Evolutionary conservation across 2,329 filamentous ascomycete genomes (phyloP), one percentile per base, ranked within the genome.

Genomic region (Podosphaera leucotricha): DNA sequence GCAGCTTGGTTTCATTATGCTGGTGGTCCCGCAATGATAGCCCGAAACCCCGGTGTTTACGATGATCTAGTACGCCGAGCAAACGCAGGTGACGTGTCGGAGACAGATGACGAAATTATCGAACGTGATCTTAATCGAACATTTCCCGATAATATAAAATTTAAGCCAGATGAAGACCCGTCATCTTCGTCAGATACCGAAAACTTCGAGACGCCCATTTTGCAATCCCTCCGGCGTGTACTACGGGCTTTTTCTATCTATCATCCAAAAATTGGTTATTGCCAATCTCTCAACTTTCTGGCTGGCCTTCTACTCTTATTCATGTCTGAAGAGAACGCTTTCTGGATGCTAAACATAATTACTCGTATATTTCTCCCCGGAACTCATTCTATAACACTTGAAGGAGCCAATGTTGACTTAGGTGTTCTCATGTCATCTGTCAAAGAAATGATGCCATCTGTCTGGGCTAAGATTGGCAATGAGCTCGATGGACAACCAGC

Each of bases 1-100:
- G 80, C 82, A 5, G 87, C 87, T 39, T 95, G 87, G 87, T 95
- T 92, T 60, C 94, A 81, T 63, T 95, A 94, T 58, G 84, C 85
- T 10, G 84, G 84, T 18, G 87, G 87, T 1, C 84, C 84, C 20
- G 75, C 77, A 39, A 79, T 84, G 50, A 60, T 93, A 47, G 71
- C 75, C 43, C 78, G 82, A 55, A 72, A 92, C 53, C 70, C 75
- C 4, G 82, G 82, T 1, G 64, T 87, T 15, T 95, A 94, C 57
- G 70, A 75, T 43, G 68, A 75, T 43, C 65, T 90, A 26, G 64
- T 70, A 45, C 67, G 72, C 47, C 63, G 66, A 48, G 74, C 81
- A 28, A 77, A 80, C 55, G 66, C 72, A 0, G 70, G 66, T 15
- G 63, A 65, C 45, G 64, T 77, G n/a, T 73, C 64, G 52, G 70